Conservation (phyloP, 78 protist species). For the Dictyostelium citrinum region DNA sequence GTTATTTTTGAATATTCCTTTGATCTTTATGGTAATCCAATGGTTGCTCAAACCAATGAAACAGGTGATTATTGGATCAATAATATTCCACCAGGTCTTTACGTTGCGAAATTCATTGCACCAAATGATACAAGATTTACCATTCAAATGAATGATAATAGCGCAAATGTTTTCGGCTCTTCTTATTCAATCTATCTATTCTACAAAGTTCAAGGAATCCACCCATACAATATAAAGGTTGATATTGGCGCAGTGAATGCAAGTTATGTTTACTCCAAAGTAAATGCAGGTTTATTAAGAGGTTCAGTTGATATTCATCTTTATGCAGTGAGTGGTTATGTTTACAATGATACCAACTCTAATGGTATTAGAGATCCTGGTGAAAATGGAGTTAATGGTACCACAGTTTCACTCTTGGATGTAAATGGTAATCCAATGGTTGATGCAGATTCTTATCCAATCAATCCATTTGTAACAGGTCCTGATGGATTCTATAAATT, state of each 20-base stretch:
- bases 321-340: constrained; percentile 13
- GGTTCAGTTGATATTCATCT: neutral
- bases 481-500: constrained; percentile 12
- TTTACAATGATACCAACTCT: neutral
- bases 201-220: neutral
- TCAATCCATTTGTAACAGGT: neutral
- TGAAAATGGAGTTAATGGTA: neutral
- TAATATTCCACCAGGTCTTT: constrained; percentile 11
- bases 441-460: neutral
- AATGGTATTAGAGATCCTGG: constrained; percentile 22
- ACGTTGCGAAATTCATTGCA: constrained; percentile 1
- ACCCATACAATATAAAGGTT: neutral
- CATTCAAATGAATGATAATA: neutral
- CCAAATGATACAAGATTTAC: neutral
- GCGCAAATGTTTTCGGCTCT: constrained; percentile 9
- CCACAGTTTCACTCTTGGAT: neutral
- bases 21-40: neutral
- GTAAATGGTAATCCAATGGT: neutral
- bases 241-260: constrained; percentile 30
- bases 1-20: neutral
- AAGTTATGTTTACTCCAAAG: neutral
- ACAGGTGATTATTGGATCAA: constrained; percentile 42
- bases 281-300: constrained; percentile 43
- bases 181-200: neutral
- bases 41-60: neutral